Conservation (phyloP, 768 basidiomycete genomes). For the Auriculariales sp. region DNA sequence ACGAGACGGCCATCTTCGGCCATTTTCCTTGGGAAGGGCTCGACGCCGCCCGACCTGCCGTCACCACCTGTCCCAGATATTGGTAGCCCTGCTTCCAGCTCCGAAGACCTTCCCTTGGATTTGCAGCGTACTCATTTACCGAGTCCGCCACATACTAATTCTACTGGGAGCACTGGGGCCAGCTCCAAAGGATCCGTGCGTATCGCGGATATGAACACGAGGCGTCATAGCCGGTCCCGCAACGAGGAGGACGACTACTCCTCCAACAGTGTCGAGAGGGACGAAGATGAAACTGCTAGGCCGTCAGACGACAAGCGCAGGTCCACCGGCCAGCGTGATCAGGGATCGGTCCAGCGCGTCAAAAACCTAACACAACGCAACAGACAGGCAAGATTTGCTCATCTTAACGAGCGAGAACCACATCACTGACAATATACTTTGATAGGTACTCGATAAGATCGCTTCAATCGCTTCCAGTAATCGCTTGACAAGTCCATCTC, state of each 20-base stretch:
- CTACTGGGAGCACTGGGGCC: constrained; percentile 67
- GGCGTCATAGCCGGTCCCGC: constrained; percentile 25
- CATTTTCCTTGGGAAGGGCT: constrained; percentile 12
- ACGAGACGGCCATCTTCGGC: constrained; percentile 46
- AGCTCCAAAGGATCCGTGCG: constrained; percentile 34
- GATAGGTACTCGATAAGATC: neutral
- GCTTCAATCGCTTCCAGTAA: neutral
- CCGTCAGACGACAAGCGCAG: constrained; percentile 19
- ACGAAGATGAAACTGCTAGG: constrained; percentile 51
- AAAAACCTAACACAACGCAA: constrained; percentile 59
- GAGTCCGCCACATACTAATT: constrained; percentile 75
- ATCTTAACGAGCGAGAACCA: neutral
- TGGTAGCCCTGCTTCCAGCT: constrained; percentile 59
- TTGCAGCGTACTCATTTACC: constrained; percentile 50
- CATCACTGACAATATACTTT: neutral
- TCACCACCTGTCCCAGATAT: constrained; percentile 34
- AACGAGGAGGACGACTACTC: constrained; percentile 23
- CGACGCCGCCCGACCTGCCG: neutral
- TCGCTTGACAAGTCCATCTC: neutral
- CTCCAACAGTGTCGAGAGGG: constrained; percentile 33
- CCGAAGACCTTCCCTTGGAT: constrained; percentile 43
- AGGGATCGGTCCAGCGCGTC: constrained; percentile 48
- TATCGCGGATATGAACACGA: constrained; percentile 11
- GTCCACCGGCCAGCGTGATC: constrained; percentile 36
- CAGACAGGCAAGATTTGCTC: constrained; percentile 38